Evolutionary conservation across 768 basidiomycete species (phyloP).

Genomic region (Trametes elegans): DNA sequence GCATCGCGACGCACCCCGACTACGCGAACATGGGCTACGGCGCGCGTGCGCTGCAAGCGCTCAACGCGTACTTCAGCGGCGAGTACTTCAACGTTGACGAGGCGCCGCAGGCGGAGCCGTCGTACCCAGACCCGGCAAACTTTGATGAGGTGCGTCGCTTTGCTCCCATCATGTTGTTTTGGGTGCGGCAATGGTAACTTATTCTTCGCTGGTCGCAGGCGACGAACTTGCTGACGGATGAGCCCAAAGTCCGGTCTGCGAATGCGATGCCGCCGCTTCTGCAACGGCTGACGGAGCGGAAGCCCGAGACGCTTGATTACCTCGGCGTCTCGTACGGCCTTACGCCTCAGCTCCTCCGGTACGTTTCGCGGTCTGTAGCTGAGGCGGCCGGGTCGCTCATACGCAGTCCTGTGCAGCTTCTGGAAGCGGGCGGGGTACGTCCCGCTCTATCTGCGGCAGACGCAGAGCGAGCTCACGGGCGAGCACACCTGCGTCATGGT

Average conservation of each 20-base stretch:
- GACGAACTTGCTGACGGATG: conserved; percentile 71
- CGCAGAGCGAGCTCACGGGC: conserved; percentile 91
- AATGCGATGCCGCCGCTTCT: conserved; percentile 89
- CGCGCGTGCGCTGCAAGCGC: conserved; percentile 77
- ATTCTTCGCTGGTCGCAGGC: conserved; percentile 30
- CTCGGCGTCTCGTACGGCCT: conserved; percentile 96
- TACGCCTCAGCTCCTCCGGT: conserved; percentile 81
- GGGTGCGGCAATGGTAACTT: background rate
- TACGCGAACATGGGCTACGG: conserved; percentile 98
- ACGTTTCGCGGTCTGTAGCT: conserved; percentile 15
- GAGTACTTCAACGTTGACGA: conserved; percentile 90
- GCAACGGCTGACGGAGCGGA: conserved; percentile 84
- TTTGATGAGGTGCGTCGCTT: conserved; percentile 50
- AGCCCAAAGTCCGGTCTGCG: conserved; percentile 66
- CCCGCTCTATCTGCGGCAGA: conserved; percentile 92
- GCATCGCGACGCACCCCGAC: conserved; percentile 95
- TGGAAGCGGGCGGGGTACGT: conserved; percentile 95
- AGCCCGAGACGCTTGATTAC: conserved; percentile 89
- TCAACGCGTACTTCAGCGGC: conserved; percentile 91
- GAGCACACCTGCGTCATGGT: conserved; percentile 98
- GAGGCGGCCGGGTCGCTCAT: background rate
- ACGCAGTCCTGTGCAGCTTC: conserved; percentile 49
- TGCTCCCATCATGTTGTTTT: conserved; percentile 8
- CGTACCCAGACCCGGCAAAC: conserved; percentile 56
- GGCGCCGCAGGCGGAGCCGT: conserved; percentile 44